phyloP scores from a whole-genome alignment of 257 asterid genomes.

The Solanum sejunctum region DNA sequence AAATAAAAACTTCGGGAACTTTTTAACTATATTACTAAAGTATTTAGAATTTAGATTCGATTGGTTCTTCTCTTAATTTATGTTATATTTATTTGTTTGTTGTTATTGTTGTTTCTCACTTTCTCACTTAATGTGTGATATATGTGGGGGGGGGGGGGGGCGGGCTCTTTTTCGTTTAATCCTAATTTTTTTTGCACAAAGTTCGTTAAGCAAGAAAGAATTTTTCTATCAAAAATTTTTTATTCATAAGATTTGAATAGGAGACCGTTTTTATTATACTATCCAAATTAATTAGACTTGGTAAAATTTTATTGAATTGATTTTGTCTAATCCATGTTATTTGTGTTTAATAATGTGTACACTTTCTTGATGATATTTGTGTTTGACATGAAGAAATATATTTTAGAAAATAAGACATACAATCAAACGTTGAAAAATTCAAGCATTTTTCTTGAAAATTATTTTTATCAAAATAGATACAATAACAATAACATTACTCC shows the following conservation, averaged over 20 bases:
- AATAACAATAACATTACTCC: no score
- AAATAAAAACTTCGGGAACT: fast-evolving
- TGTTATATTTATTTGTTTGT: background rate
- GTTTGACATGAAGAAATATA: background rate
- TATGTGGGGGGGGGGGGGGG: background rate
- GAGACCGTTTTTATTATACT: no score
- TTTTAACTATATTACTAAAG: background rate
- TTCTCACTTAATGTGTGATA: background rate
- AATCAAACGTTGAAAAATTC: background rate
- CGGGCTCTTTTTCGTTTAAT: background rate
- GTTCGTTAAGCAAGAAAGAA: background rate
- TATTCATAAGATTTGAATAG: background rate
- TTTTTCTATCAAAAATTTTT: fast-evolving
- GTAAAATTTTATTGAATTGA: background rate
- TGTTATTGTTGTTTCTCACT: background rate
- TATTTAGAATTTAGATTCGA: background rate
- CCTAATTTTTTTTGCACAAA: background rate
- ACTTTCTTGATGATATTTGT: background rate
- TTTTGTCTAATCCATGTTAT: background rate
- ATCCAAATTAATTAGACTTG: no score
- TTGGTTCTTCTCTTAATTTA: background rate
- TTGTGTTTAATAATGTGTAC: background rate
- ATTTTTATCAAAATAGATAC: background rate
- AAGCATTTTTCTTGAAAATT: background rate
- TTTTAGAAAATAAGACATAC: background rate